Evolutionary conservation across 768 basidiomycete species (phyloP).

Genomic region (Antrodiella citrinella): DNA sequence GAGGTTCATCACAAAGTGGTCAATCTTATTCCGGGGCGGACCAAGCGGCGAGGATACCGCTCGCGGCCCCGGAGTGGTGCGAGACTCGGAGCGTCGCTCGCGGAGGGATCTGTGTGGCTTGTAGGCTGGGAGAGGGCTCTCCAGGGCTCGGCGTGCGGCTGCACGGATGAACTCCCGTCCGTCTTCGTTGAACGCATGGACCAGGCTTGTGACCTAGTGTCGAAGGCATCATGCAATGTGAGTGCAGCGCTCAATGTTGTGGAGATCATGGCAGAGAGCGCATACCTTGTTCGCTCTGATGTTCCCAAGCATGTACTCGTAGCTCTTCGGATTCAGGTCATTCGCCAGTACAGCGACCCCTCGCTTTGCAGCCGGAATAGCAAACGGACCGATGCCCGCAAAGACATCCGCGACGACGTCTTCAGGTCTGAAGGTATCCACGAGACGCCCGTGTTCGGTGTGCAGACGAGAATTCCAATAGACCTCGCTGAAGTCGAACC

Average conservation of each 20-base stretch:
- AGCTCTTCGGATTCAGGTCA: conserved; percentile 88
- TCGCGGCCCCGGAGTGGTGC: conserved; percentile 1
- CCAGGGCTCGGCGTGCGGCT: conserved; percentile 43
- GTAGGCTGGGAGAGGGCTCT: conserved; percentile 47
- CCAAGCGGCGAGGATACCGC: conserved; percentile 7
- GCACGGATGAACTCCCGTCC: conserved; percentile 78
- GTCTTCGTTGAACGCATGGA: conserved; percentile 74
- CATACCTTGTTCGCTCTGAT: conserved; percentile 69
- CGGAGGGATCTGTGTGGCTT: conserved; percentile 6
- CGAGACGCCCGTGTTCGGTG: conserved; percentile 83
- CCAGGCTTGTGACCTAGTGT: conserved; percentile 59
- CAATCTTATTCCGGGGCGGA: conserved; percentile 46
- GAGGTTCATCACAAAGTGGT: conserved; percentile 97
- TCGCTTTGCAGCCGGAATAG: conserved; percentile 86
- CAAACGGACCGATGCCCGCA: conserved; percentile 96
- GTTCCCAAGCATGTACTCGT: conserved; percentile 69
- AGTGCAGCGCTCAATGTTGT: not conserved
- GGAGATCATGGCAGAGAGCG: not conserved
- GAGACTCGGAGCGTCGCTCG: not conserved
- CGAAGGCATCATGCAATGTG: conserved; percentile 1
- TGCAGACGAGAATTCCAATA: conserved; percentile 98
- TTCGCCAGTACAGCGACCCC: conserved; percentile 88
- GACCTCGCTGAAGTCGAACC: conserved; percentile 90
- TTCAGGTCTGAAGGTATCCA: conserved; percentile 58
- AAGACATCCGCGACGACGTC: conserved; percentile 91